Conservation (phyloP, 805 yeast genomes). For the Isabelozyma rhagii region DNA sequence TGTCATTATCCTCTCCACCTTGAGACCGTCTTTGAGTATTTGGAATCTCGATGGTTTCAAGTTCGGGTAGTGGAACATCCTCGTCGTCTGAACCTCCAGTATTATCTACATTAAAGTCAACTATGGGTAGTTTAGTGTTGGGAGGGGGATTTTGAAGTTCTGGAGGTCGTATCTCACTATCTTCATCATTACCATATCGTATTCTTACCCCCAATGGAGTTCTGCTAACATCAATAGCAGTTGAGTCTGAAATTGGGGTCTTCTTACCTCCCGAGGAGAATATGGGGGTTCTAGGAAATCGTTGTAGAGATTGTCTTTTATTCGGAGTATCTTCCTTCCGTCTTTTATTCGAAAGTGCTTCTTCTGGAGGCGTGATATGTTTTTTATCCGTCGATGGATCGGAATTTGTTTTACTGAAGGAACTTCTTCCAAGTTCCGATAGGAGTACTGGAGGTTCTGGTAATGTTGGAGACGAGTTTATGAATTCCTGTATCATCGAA, state of each 20-base stretch:
- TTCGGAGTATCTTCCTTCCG: constrained; percentile 1
- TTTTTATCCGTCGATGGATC: neutral
- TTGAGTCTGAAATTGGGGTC: constrained; percentile 8
- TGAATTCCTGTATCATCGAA: constrained; percentile 30
- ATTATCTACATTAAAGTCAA: constrained; percentile 7
- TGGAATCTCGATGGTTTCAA: constrained; percentile 16
- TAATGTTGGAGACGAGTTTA: constrained; percentile 41
- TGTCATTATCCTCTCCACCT: neutral
- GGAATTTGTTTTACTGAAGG: neutral
- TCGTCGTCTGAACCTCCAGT: constrained; percentile 8
- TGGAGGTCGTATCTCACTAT: constrained; percentile 29
- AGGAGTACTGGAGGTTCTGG: constrained; percentile 42
- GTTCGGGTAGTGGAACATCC: constrained; percentile 17
- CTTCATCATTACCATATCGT: constrained; percentile 19
- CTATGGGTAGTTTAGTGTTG: neutral
- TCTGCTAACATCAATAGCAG: constrained; percentile 14
- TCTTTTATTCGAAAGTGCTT: constrained; percentile 1
- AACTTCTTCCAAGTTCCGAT: constrained; percentile 29
- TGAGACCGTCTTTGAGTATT: constrained; percentile 2
- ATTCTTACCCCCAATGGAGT: constrained; percentile 23
- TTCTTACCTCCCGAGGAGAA: constrained; percentile 28
- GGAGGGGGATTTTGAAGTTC: constrained; percentile 9
- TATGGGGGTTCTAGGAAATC: constrained; percentile 49
- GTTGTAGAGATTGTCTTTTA: constrained; percentile 10
- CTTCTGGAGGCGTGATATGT: neutral